Conservation (phyloP, 768 basidiomycete species). For the Infundibulicybe gibba region DNA sequence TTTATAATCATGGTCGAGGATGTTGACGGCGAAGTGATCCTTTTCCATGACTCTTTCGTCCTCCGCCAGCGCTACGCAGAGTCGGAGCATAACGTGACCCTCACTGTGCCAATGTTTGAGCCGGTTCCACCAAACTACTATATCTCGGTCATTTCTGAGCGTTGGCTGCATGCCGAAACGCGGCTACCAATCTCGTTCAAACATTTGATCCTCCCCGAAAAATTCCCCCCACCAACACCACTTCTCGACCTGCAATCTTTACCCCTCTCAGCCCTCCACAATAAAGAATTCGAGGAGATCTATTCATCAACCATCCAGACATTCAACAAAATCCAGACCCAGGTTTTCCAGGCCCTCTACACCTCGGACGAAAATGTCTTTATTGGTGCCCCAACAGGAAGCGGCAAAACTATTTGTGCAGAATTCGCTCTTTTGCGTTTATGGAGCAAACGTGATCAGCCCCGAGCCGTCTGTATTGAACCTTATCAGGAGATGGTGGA, state of each 20-base stretch:
- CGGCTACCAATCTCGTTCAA: constrained; percentile 96
- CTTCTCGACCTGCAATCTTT: constrained; percentile 91
- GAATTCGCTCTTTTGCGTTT: constrained; percentile 94
- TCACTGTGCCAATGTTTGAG: constrained; percentile 96
- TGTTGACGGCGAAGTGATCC: constrained; percentile 93
- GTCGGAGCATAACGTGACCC: constrained; percentile 90
- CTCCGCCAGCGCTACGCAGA: constrained; percentile 90
- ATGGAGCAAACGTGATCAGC: constrained; percentile 84
- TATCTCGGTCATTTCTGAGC: constrained; percentile 90
- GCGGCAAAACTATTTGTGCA: constrained; percentile 96
- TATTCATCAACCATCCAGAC: constrained; percentile 77
- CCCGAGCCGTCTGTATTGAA: constrained; percentile 90
- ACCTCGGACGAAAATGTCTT: constrained; percentile 96
- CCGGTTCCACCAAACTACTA: constrained; percentile 99
- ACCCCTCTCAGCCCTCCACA: constrained; percentile 88
- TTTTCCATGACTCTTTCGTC: constrained; percentile 92
- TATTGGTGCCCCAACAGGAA: constrained; percentile 94
- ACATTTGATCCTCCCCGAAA: constrained; percentile 95
- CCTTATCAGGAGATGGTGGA: constrained; percentile 99
- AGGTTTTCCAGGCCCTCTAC: constrained; percentile 97
- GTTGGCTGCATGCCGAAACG: constrained; percentile 95
- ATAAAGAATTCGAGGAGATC: constrained; percentile 86
- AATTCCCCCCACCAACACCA: constrained; percentile 90
- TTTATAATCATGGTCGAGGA: constrained; percentile 96
- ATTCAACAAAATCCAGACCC: constrained; percentile 99